Base-by-base conservation (phyloP, 164 flowering plant species). In the Sedum album region DNA sequence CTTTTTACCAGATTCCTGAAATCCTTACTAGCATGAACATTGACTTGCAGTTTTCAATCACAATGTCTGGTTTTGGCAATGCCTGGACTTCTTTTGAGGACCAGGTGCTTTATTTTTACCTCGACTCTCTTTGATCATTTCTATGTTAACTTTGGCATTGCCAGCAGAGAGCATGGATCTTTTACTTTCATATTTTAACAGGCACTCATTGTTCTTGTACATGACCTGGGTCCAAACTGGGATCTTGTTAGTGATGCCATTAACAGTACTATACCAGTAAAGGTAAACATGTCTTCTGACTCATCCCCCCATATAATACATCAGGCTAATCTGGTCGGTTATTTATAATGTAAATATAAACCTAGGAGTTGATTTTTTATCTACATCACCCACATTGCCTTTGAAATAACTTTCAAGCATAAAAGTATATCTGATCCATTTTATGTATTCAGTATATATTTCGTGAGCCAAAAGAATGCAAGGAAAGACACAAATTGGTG, bases 141-240 rank as follows among this genome's bases (percentile, higher is more conserved):
- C 62, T 57, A 11, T 26, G 62, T 28, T 13, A 51, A n/a, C 9
- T 5, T 23, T 57, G 62, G 33, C 33, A 57, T 11, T 57, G 28
- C 18, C 33, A 1, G 62, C 6, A 26, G 62, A 57, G 62, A 3
- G 33, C 62, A 11, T 26, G 5, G 18, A 28, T 14, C 33, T 26
- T 28, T 26, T 28, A 57, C 31, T 30, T 28, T 39, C 69, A 38
- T 68, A 6, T 65, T 71, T 55, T 57, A 30, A 70, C 74, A 95
- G 99, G 97, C 97, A 60, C 97, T 95, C 79, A 87, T 95, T 78
- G 99, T 95, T 68, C 93, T 95, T 72, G 97, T 88, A 36, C 99
- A 92, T 82, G 97, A 95, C 74, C 82, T 95, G 92, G 99, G 99
- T 73, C 97, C 92, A 46, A 88, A 95, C 66, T 95, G 97, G 97